A percentile compares a stretch with the other conserved stretches of the same genome.
Conservation (phyloP, 2,329 filamentous ascomycete genomes). For the Emergomyces orientalis region DNA sequence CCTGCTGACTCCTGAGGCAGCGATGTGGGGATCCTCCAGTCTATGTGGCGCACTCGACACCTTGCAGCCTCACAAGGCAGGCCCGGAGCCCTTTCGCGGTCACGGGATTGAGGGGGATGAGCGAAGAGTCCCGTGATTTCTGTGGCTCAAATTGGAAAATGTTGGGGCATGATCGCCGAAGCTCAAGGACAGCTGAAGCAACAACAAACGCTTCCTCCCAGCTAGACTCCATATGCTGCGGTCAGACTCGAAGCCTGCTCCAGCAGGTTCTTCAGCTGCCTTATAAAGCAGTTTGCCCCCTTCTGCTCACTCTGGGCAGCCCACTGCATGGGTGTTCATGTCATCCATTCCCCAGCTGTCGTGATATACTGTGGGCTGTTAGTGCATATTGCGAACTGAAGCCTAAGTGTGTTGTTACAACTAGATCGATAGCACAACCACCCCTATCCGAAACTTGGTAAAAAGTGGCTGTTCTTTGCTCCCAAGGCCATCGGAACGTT, state of each 20-base stretch:
- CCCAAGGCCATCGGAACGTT: background rate
- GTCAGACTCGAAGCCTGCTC: slow-evolving; percentile 1
- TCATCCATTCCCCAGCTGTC: slow-evolving; percentile 3
- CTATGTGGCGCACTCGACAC: background rate
- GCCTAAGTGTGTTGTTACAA: slow-evolving; percentile 3
- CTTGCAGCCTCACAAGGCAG: background rate
- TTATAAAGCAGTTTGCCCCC: background rate
- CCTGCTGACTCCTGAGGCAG: background rate
- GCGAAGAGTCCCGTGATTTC: background rate
- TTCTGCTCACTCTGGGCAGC: background rate
- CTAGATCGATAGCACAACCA: slow-evolving; percentile 3
- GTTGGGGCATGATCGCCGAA: background rate
- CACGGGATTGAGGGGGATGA: background rate
- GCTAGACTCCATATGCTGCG: background rate
- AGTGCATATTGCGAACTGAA: slow-evolving; percentile 6
- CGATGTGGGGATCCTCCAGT: background rate
- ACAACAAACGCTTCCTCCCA: background rate
- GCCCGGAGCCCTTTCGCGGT: background rate
- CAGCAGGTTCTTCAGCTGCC: slow-evolving; percentile 5
- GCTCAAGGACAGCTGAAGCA: background rate
- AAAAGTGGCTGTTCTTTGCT: background rate
- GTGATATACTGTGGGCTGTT: slow-evolving; percentile 1
- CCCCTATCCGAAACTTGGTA: background rate
- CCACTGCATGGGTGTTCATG: background rate
- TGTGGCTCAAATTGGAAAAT: background rate